Conservation (phyloP, 805 yeast species). For the Saturnispora besseyi region DNA sequence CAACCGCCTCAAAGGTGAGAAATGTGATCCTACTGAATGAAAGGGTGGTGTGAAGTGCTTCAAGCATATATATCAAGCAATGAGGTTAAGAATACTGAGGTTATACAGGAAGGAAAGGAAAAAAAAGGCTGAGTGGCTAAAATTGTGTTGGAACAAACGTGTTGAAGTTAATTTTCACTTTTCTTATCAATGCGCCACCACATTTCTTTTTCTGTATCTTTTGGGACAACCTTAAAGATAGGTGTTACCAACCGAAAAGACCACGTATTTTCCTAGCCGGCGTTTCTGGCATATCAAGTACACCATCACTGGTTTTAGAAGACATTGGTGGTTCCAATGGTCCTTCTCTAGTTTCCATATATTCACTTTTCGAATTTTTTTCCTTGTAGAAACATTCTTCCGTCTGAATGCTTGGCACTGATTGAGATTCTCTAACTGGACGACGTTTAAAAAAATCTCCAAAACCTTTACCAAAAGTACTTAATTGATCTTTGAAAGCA, state of each 20-base stretch:
- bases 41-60: neutral
- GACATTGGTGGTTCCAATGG: neutral
- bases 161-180: neutral
- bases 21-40: slow-evolving; percentile 36
- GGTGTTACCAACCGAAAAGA: slow-evolving; percentile 4
- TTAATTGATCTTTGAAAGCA: neutral
- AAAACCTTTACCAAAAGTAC: slow-evolving; percentile 6
- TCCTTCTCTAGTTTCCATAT: neutral
- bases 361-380: neutral
- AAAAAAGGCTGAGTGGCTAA: neutral
- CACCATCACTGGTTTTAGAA: no score
- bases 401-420: neutral
- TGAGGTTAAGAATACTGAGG: neutral
- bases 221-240: neutral
- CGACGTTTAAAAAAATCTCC: slow-evolving; percentile 5
- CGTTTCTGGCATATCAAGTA: neutral
- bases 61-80: slow-evolving; percentile 3
- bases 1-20: slow-evolving; percentile 82
- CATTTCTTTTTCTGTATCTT: neutral
- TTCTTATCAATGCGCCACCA: slow-evolving; percentile 3
- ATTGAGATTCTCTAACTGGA: neutral
- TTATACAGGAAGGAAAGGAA: neutral
- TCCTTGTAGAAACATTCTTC: no score
- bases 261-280: neutral
- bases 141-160: neutral